Conservation (phyloP, 2,329 filamentous ascomycete species). For the Capronia epimyces region DNA sequence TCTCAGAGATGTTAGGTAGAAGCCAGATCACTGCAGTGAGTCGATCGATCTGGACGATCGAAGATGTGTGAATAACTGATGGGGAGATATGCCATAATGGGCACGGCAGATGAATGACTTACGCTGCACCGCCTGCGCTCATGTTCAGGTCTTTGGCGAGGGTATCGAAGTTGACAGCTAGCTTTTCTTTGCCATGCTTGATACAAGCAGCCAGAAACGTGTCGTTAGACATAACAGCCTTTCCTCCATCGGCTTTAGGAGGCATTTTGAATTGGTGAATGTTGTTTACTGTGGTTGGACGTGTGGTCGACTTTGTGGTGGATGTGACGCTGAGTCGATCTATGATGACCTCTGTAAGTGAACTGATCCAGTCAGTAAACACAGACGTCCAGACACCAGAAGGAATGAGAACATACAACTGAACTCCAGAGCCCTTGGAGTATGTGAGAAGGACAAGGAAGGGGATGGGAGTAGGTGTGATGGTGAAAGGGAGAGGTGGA, state of each 20-base stretch:
- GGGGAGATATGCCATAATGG: too few relatives aligned
- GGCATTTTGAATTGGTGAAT: conserved; percentile 9
- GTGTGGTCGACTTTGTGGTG: not conserved
- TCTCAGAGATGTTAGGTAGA: not conserved
- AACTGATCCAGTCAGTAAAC: not conserved
- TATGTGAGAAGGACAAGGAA: not conserved
- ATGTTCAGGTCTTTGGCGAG: conserved; percentile 20
- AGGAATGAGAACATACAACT: not conserved
- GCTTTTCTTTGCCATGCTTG: conserved; percentile 23
- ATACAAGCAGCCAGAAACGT: conserved; percentile 25
- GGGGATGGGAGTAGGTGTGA: not conserved
- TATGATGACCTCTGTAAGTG: not conserved
- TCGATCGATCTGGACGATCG: too few relatives aligned
- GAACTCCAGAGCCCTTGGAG: not conserved
- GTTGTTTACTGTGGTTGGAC: not conserved
- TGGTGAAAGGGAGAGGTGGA: not conserved
- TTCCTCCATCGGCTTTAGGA: conserved; percentile 10
- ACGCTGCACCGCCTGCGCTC: conserved; percentile 27
- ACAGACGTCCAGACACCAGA: not conserved
- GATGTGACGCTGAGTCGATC: not conserved
- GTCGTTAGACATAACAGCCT: conserved; percentile 8
- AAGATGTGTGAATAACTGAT: not conserved
- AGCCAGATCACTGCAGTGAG: too few relatives aligned
- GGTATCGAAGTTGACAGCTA: conserved; percentile 21
- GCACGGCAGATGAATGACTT: conserved; percentile 12